Evolutionary conservation across 164 flowering plant species (phyloP).

Genomic region (Tetracentron sinense): DNA sequence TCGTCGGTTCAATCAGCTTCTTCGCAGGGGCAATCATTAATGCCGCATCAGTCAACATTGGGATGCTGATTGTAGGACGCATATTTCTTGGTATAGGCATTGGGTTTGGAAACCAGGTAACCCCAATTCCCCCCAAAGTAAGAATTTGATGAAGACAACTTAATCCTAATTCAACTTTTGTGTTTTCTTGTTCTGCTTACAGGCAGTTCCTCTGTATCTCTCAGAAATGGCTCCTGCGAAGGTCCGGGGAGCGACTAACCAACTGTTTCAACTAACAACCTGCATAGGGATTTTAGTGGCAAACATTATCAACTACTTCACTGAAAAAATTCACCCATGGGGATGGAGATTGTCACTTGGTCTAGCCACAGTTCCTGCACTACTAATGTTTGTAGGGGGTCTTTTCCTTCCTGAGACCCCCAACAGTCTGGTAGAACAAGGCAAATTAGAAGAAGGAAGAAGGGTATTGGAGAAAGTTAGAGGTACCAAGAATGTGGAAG

Average conservation of each 20-base stretch:
- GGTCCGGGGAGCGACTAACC: slow-evolving; percentile 74
- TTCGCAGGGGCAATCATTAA: slow-evolving; percentile 64
- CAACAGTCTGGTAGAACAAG: slow-evolving; percentile 84
- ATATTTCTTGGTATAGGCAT: slow-evolving; percentile 77
- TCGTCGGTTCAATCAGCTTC: slow-evolving; percentile 74
- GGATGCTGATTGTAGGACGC: slow-evolving; percentile 78
- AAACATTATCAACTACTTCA: slow-evolving; percentile 61
- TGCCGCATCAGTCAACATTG: slow-evolving; percentile 61
- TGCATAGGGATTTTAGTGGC: slow-evolving; percentile 73
- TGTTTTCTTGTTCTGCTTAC: slow-evolving; percentile 6
- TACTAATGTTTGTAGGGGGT: slow-evolving; percentile 72
- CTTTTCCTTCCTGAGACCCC: slow-evolving; percentile 89
- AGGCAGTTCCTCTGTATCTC: slow-evolving; percentile 91
- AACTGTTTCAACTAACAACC: slow-evolving; percentile 75
- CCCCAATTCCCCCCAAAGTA: not conserved
- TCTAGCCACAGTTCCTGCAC: slow-evolving; percentile 66
- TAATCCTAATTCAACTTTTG: not conserved
- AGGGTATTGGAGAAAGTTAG: slow-evolving; percentile 56
- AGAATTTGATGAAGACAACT: not conserved
- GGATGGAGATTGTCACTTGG: slow-evolving; percentile 96
- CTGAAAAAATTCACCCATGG: slow-evolving; percentile 74
- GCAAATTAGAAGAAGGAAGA: slow-evolving; percentile 58
- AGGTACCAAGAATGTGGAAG: slow-evolving; percentile 71
- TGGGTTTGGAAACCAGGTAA: slow-evolving; percentile 89
- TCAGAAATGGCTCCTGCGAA: slow-evolving; percentile 95